Conservation (phyloP, 2,329 filamentous ascomycete genomes). For the Aspergillus sp. region DNA sequence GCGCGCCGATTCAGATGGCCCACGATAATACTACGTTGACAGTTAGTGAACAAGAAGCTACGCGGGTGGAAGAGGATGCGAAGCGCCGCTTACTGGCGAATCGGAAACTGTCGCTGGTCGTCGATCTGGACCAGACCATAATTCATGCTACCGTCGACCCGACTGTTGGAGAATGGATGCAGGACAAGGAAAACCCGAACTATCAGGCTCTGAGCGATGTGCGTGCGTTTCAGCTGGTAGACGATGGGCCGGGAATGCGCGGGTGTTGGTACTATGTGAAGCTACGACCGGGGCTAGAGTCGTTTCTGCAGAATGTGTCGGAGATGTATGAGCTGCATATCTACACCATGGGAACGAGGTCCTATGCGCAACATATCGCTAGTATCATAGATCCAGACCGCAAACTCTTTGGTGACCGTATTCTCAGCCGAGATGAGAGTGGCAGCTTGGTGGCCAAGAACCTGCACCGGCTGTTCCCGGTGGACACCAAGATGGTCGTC, state of each 20-base stretch:
- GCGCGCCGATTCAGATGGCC: conserved; percentile 91
- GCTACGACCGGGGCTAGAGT: conserved; percentile 79
- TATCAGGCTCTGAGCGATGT: conserved; percentile 89
- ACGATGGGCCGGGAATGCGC: conserved; percentile 74
- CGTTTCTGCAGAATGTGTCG: conserved; percentile 77
- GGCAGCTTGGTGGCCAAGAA: conserved; percentile 90
- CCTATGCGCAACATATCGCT: conserved; percentile 91
- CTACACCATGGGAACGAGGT: conserved; percentile 97
- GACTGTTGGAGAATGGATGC: conserved; percentile 93
- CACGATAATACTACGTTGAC: conserved; percentile 87
- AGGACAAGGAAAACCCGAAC: conserved; percentile 84
- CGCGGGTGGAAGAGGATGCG: conserved; percentile 78
- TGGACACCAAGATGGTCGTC: conserved; percentile 98
- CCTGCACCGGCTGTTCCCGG: conserved; percentile 85
- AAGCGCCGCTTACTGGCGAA: conserved; percentile 79
- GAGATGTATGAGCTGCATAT: conserved; percentile 92
- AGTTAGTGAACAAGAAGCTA: conserved; percentile 80
- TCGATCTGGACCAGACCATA: conserved; percentile 96
- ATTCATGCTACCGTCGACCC: conserved; percentile 98
- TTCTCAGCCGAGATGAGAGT: conserved; percentile 96
- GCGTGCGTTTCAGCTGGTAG: conserved; percentile 79
- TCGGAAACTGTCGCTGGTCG: conserved; percentile 86
- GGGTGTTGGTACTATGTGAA: conserved; percentile 99
- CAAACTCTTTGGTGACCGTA: conserved; percentile 88
- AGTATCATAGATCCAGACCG: conserved; percentile 88